Percentiles rank a stretch among this genome's conserved stretches.
phyloP scores from a whole-genome alignment of 163 green algal species.

The Coccomyxa subellipsoidea region DNA sequence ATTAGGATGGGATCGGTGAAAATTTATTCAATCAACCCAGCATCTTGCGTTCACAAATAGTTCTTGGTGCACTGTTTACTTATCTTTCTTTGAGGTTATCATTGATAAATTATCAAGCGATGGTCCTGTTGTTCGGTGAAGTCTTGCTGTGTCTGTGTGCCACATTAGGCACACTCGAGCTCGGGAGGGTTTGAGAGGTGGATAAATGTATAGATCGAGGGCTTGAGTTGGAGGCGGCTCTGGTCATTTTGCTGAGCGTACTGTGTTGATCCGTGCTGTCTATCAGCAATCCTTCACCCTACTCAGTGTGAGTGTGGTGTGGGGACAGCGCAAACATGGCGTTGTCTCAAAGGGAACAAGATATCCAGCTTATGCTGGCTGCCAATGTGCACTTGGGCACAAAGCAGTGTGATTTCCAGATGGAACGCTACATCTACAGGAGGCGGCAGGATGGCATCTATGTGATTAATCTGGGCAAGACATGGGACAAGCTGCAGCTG shows the following conservation, averaged over 20 bases:
- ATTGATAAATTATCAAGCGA: no score
- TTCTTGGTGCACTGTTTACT: no score
- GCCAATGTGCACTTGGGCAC: constrained; percentile 83
- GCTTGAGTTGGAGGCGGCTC: background rate
- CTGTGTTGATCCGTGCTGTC: background rate
- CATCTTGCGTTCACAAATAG: no score
- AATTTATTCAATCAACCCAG: no score
- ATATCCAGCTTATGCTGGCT: constrained; percentile 96
- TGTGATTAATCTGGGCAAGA: constrained; percentile 99
- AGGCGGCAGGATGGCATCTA: constrained; percentile 93
- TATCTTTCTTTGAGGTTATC: no score
- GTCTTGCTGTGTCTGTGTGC: background rate
- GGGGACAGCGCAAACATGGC: constrained; percentile 44
- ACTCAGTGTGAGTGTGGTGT: background rate
- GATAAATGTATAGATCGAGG: background rate
- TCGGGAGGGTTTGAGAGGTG: background rate
- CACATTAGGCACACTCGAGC: background rate
- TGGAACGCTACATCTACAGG: constrained; percentile 95
- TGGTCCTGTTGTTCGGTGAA: background rate
- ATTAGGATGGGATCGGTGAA: no score
- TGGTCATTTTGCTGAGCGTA: background rate
- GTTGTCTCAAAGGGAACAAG: constrained; percentile 65
- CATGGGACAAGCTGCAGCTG: constrained; percentile 98
- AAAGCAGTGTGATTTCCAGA: constrained; percentile 91
- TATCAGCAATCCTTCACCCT: background rate